A percentile compares a stretch with the other conserved stretches of the same genome.
These are phyloP conservation scores for Ustilago sp. DNA, from an alignment of 1,284 basidiomycete genomes.

Conservation along the genomic window DNA sequence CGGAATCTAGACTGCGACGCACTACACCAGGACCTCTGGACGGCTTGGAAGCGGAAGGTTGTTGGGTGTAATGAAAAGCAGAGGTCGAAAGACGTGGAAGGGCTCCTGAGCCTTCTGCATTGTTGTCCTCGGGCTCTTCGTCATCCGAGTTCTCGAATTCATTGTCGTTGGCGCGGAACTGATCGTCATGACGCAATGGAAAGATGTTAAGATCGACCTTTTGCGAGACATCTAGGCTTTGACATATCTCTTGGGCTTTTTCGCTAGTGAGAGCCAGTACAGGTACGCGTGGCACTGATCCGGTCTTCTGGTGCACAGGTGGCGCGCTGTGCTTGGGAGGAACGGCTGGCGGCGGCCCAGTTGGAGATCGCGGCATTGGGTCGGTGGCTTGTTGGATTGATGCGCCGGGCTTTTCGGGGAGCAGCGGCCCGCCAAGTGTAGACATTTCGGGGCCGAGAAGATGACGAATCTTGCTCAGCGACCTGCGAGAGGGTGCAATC, in stretches of 20 bases:
- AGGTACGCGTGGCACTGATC: conserved; percentile 5
- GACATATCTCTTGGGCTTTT: background rate
- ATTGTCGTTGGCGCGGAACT: conserved; percentile 31
- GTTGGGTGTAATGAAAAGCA: conserved; percentile 1
- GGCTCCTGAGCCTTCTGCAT: background rate
- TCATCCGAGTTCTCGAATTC: conserved; percentile 46
- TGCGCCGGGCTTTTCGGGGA: conserved; percentile 3
- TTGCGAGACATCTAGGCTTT: conserved; percentile 9
- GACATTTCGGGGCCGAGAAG: conserved; percentile 28
- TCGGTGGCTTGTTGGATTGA: background rate
- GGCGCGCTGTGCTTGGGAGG: conserved; percentile 20
- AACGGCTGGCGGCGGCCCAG: conserved; percentile 7
- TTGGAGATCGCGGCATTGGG: background rate
- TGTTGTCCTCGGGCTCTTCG: conserved; percentile 12
- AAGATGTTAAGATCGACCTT: conserved; percentile 30
- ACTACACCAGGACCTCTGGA: conserved; percentile 31
- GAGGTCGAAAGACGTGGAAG: conserved; percentile 9
- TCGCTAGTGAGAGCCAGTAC: background rate
- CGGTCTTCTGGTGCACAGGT: background rate
- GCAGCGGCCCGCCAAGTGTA: conserved; percentile 2
- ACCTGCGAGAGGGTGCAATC: conserved; percentile 20
- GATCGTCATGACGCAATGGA: conserved; percentile 39
- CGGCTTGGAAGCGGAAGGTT: background rate
- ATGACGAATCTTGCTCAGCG: conserved; percentile 38
- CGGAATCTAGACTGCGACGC: conserved; percentile 44